Evolutionary conservation across 192 early-diverging fungal genomes (phyloP).

Genomic region (Allomyces javanicus): DNA sequence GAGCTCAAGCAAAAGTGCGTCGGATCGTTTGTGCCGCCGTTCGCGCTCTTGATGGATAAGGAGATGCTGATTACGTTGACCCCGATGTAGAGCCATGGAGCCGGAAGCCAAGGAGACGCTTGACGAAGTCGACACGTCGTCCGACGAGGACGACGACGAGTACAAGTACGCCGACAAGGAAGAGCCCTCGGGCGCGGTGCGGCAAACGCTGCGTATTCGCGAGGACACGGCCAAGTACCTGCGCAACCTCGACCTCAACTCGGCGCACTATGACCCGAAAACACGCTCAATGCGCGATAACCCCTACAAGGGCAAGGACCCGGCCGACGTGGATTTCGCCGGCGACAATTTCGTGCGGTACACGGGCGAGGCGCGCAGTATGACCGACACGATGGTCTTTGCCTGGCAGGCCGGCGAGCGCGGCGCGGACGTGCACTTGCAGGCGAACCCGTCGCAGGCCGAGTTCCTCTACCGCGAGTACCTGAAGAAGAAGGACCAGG

Average conservation of each 20-base stretch:
- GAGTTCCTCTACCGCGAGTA: slow-evolving; percentile 79
- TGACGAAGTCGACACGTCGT: slow-evolving; percentile 1
- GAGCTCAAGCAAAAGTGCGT: slow-evolving; percentile 2
- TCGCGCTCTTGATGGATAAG: too few species aligned
- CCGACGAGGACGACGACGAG: slow-evolving; percentile 62
- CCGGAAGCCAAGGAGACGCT: slow-evolving; percentile 19
- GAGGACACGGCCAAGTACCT: slow-evolving; percentile 99
- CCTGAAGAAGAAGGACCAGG: slow-evolving; percentile 56
- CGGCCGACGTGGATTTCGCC: slow-evolving; percentile 30
- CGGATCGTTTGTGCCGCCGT: background rate
- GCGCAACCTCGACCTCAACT: slow-evolving; percentile 81
- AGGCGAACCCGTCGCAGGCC: slow-evolving; percentile 90
- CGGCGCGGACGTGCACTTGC: slow-evolving; percentile 66
- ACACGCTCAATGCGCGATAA: slow-evolving; percentile 98
- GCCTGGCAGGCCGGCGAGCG: slow-evolving; percentile 80
- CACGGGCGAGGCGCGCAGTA: slow-evolving; percentile 61
- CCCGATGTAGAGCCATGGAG: too few species aligned
- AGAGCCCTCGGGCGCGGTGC: slow-evolving; percentile 67
- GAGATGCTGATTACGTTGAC: too few species aligned
- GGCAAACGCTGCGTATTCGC: slow-evolving; percentile 89
- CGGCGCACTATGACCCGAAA: slow-evolving; percentile 97
- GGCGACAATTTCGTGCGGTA: slow-evolving; percentile 91
- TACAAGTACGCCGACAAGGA: slow-evolving; percentile 72
- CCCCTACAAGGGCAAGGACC: slow-evolving; percentile 51
- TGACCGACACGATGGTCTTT: slow-evolving; percentile 73